A percentile compares a stretch with the other conserved stretches of the same genome.
Evolutionary conservation across 257 asterid genomes (phyloP).

Genomic region (Phtheirospermum japonicum): DNA sequence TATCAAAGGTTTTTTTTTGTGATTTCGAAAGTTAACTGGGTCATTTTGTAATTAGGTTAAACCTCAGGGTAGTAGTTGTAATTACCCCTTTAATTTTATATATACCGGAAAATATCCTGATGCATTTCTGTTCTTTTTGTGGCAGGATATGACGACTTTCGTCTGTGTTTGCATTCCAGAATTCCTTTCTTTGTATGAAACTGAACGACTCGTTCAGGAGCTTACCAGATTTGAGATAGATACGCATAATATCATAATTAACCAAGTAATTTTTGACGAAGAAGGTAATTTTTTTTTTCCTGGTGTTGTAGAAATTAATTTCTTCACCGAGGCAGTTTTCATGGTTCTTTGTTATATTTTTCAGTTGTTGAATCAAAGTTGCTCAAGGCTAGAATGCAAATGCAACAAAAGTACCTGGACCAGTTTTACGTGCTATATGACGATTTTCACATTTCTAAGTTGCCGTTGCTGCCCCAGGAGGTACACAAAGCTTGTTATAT

Average conservation of each 20-base stretch:
- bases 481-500: slow-evolving; percentile 30
- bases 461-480: slow-evolving; percentile 97
- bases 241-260: slow-evolving; percentile 89
- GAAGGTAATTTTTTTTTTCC: slow-evolving; percentile 54
- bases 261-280: slow-evolving; percentile 93
- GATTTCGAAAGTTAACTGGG: neutral
- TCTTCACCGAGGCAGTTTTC: slow-evolving; percentile 16
- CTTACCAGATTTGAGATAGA: slow-evolving; percentile 95
- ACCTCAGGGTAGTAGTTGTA: neutral
- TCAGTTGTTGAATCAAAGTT: slow-evolving; percentile 76
- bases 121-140: slow-evolving; percentile 25
- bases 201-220: slow-evolving; percentile 96
- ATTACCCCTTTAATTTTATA: neutral
- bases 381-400: slow-evolving; percentile 86
- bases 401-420: slow-evolving; percentile 95
- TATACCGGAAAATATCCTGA: slow-evolving; percentile 18
- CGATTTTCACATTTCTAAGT: slow-evolving; percentile 83
- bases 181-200: slow-evolving; percentile 89
- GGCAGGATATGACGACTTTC: slow-evolving; percentile 93
- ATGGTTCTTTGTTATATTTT: slow-evolving; percentile 20
- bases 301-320: neutral
- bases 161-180: slow-evolving; percentile 97
- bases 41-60: too few species aligned
- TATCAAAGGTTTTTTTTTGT: too few species aligned
- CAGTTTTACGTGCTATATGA: slow-evolving; percentile 90